phyloP scores from a whole-genome alignment of 2,329 filamentous ascomycete species.

The Aspergillus texensis region DNA sequence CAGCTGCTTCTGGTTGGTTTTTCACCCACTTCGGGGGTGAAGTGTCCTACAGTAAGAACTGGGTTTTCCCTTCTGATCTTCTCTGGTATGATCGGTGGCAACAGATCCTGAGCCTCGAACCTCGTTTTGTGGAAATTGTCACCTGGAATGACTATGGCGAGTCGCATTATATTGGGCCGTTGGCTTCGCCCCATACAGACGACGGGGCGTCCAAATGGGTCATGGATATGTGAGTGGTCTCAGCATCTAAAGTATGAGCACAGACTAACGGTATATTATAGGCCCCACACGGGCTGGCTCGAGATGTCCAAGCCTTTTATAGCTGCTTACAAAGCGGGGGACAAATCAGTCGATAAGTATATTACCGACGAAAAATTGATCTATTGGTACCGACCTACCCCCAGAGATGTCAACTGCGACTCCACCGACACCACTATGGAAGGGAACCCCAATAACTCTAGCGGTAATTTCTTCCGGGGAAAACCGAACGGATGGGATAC shows the following conservation, averaged over 20 bases:
- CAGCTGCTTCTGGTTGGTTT: slow-evolving; percentile 55
- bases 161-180: slow-evolving; percentile 57
- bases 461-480: slow-evolving; percentile 57
- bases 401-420: slow-evolving; percentile 52
- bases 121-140: slow-evolving; percentile 53
- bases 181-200: slow-evolving; percentile 44
- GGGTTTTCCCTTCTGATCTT: slow-evolving; percentile 50
- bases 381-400: slow-evolving; percentile 60
- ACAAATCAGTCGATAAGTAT: slow-evolving; percentile 35
- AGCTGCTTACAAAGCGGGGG: slow-evolving; percentile 54
- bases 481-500: slow-evolving; percentile 55
- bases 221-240: slow-evolving; percentile 48
- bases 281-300: slow-evolving; percentile 57
- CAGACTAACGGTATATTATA: slow-evolving; percentile 15
- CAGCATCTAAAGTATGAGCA: not conserved
- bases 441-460: slow-evolving; percentile 47
- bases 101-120: slow-evolving; percentile 47
- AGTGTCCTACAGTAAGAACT: slow-evolving; percentile 55
- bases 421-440: slow-evolving; percentile 54
- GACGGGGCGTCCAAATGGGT: slow-evolving; percentile 52
- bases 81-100: slow-evolving; percentile 49
- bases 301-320: slow-evolving; percentile 59
- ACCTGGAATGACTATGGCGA: slow-evolving; percentile 59
- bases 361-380: slow-evolving; percentile 54
- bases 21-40: slow-evolving; percentile 53